Percentiles rank a stretch among this genome's conserved stretches.
Conservation (phyloP, 2,329 filamentous ascomycete genomes). For the Harringtonia lauricola region DNA sequence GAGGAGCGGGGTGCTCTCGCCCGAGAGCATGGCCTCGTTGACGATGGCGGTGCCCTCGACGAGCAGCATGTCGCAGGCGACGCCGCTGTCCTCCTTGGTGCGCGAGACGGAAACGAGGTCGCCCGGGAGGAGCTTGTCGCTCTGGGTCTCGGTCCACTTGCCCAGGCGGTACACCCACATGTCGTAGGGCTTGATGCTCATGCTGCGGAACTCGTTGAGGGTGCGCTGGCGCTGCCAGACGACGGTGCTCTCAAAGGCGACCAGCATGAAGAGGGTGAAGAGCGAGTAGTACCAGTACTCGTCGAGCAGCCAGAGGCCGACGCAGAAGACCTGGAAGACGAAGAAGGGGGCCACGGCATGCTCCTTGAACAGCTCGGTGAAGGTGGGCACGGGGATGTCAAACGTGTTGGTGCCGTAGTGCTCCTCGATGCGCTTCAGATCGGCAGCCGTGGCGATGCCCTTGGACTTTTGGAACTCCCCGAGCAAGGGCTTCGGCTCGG, state of each 20-base stretch:
- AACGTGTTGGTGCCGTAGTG: conserved; percentile 96
- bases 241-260: conserved; percentile 94
- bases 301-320: conserved; percentile 95
- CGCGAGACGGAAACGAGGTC: conserved; percentile 86
- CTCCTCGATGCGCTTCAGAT: conserved; percentile 71
- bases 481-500: conserved; percentile 70
- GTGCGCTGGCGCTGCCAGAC: conserved; percentile 98
- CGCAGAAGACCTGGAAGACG: conserved; percentile 97
- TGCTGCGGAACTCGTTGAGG: conserved; percentile 89
- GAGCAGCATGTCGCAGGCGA: conserved; percentile 93
- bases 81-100: conserved; percentile 93
- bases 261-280: conserved; percentile 97
- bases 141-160: conserved; percentile 80
- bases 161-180: conserved; percentile 81
- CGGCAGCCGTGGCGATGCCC: conserved; percentile 63
- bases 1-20: conserved; percentile 90
- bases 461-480: conserved; percentile 67
- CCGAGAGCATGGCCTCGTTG: conserved; percentile 98
- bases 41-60: conserved; percentile 95
- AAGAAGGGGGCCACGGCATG: conserved; percentile 98
- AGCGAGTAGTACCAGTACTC: conserved; percentile 99
- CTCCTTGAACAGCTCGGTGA: conserved; percentile 92
- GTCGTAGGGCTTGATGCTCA: conserved; percentile 98
- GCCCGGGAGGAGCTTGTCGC: conserved; percentile 84
- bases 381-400: conserved; percentile 93